Evolutionary conservation across 2,329 filamentous ascomycete genomes (phyloP), one percentile per base, ranked within the genome.

Genomic region (Hypoxylon sp.): DNA sequence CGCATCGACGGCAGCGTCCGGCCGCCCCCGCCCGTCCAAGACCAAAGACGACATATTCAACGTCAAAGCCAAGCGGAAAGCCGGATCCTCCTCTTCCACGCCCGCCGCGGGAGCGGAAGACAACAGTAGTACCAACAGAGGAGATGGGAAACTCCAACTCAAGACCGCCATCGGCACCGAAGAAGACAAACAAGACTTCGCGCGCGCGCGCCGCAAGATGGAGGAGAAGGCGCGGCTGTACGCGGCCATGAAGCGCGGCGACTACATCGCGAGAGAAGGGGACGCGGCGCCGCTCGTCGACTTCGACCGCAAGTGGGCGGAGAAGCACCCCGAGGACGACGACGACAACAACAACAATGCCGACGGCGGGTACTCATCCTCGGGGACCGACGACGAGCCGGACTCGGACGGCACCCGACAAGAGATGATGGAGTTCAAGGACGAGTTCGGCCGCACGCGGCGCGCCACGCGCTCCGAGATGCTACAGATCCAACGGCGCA

Each of bases 231-330:
- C 92, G 3, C 87, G 91, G 4, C 79, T 95, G 1, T 99, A 99
- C 78, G 89, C 91, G 6, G 91, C 92, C 37, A 90, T 99, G 87
- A 97, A 97, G 78, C 86, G 91, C 32, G 94, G 94, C n/a, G 90
- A 97, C 73, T 89, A 92, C 77, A 81, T 92, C n/a, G 82, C 85
- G 15, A 84, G 85, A 57, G 86, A 91, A 68, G 86, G 89, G 73
- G 81, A 87, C 70, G 81, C 86, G 43, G 87, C 89, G 70, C 84
- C 86, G 22, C 85, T 97, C 24, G 90, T 99, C 2, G 94, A 99
- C 79, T 99, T 99, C 77, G 95, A 98, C 78, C 85, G 90, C 64
- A 99, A 98, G 80, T 98, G 95, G 94, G 93, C 91, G 0, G 92
- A 97, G 74, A 80, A 81, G 22, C 81, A 88, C 56, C 90, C 91